phyloP scores from a whole-genome alignment of 164 flowering plant species.

The Vitis riparia region DNA sequence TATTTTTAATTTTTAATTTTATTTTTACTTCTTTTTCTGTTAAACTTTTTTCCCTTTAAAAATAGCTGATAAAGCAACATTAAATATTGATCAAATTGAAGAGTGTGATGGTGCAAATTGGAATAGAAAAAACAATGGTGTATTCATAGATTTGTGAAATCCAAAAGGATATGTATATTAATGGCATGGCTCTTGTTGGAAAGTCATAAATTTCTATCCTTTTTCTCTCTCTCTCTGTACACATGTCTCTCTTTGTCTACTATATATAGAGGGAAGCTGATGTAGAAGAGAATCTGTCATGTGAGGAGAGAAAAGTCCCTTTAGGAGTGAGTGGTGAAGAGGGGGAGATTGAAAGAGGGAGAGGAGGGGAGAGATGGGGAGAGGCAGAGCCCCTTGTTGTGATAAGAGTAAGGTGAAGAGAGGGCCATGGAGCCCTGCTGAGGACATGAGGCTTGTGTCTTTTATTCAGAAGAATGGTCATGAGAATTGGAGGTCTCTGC shows the following conservation, averaged over 20 bases:
- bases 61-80: too few species aligned
- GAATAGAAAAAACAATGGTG: too few species aligned
- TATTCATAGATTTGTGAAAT: too few species aligned
- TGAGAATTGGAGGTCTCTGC: constrained; percentile 78
- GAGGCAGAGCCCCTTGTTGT: constrained; percentile 72
- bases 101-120: too few species aligned
- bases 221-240: neutral
- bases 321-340: neutral
- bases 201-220: neutral
- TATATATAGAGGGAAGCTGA: neutral
- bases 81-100: too few species aligned
- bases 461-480: constrained; percentile 73
- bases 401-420: constrained; percentile 66
- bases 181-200: neutral
- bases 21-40: too few species aligned
- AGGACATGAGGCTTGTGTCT: constrained; percentile 59
- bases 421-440: constrained; percentile 81
- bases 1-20: too few species aligned
- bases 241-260: neutral
- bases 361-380: constrained; percentile 30
- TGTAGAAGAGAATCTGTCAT: neutral
- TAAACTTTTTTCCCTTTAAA: too few species aligned
- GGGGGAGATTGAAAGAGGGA: constrained; percentile 1
- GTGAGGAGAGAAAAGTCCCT: neutral
- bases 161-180: too few species aligned